These are phyloP conservation scores for Tulasnella sp. DNA, from an alignment of 768 basidiomycete species.

Conservation along the genomic window DNA sequence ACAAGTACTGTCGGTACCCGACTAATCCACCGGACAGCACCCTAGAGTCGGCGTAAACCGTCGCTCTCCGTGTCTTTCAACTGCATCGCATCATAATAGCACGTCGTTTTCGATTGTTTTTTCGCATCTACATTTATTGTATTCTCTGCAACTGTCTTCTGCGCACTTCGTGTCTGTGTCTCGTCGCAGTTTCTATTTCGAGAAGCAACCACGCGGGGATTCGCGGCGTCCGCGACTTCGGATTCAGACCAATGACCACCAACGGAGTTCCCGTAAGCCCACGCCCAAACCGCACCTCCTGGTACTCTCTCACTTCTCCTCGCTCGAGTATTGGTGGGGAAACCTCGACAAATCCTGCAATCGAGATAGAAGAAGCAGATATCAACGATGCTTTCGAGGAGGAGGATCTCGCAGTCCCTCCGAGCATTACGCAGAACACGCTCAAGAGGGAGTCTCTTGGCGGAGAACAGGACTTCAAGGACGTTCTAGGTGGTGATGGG, in stretches of 20 bases:
- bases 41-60: conserved; percentile 23
- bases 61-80: neutral
- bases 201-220: neutral
- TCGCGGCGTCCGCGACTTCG: neutral
- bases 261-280: neutral
- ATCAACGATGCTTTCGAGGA: conserved; percentile 24
- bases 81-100: neutral
- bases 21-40: conserved; percentile 48
- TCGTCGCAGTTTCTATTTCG: neutral
- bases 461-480: conserved; percentile 1
- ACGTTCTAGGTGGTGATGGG: neutral
- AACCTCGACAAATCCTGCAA: neutral
- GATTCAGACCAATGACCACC: conserved; percentile 5
- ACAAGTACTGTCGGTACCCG: conserved; percentile 87
- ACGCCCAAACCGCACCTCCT: neutral
- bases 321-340: neutral
- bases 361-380: conserved; percentile 2
- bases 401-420: neutral
- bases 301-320: conserved; percentile 16
- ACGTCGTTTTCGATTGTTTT: neutral
- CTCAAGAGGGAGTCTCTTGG: conserved; percentile 18
- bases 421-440: neutral
- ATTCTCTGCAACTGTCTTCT: neutral
- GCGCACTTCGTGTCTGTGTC: neutral
- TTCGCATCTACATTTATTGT: neutral